Evolutionary conservation across 2,329 filamentous ascomycete species (phyloP).

Genomic region (Penicillium psychrosexuale): DNA sequence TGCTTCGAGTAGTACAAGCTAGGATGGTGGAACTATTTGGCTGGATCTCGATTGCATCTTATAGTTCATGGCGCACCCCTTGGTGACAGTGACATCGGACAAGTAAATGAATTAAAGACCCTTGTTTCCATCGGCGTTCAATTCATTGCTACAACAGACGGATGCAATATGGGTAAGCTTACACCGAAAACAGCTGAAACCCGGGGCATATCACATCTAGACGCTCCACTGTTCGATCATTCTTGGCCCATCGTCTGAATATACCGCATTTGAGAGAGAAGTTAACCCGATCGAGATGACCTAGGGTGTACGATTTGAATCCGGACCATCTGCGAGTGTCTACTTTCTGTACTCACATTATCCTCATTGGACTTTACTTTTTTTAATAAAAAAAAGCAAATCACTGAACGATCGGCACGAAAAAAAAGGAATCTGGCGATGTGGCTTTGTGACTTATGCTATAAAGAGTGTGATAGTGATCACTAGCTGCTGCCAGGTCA

Average conservation of each 20-base stretch:
- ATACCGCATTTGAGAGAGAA: neutral
- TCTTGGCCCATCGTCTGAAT: neutral
- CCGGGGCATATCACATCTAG: neutral
- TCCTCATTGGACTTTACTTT: neutral
- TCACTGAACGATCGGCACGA: constrained; percentile 15
- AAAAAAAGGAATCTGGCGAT: constrained; percentile 4
- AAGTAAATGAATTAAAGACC: neutral
- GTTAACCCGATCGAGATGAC: neutral
- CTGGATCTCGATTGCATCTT: constrained; percentile 4
- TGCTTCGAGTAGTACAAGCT: constrained; percentile 2
- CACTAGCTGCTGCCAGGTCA: neutral
- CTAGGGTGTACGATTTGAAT: constrained; percentile 4
- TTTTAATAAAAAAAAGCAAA: neutral
- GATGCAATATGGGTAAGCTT: constrained; percentile 3
- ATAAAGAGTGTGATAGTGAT: neutral
- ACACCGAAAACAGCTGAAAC: constrained; percentile 3
- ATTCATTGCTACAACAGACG: constrained; percentile 2
- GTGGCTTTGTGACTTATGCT: neutral
- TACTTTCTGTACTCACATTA: neutral
- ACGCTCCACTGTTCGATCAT: neutral
- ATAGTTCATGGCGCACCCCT: neutral
- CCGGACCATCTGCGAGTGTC: neutral
- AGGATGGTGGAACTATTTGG: constrained; percentile 7
- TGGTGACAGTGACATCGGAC: neutral
- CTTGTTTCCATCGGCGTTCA: neutral